A percentile compares a stretch with the other conserved stretches of the same genome.
Evolutionary conservation across 1,284 basidiomycete genomes (phyloP).

Genomic region (Tausonia pullulans): DNA sequence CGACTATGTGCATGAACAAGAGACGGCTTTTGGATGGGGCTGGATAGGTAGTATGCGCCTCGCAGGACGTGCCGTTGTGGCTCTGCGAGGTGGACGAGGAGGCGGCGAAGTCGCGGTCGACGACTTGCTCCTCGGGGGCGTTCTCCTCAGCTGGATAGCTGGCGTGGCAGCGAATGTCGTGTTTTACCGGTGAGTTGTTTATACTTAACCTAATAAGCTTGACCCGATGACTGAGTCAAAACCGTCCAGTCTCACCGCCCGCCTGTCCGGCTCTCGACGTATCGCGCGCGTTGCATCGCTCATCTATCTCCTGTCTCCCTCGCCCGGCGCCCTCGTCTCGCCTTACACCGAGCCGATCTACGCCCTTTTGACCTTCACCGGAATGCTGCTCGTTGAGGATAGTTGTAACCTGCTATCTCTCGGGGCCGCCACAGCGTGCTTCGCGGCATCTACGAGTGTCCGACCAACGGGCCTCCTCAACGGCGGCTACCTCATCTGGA

Average conservation of each 20-base stretch:
- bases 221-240: background rate
- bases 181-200: slow-evolving; percentile 47
- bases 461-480: slow-evolving; percentile 75
- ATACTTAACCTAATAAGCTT: background rate
- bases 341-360: slow-evolving; percentile 79
- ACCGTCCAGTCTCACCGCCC: slow-evolving; percentile 27
- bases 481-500: slow-evolving; percentile 63
- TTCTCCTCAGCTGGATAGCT: slow-evolving; percentile 22
- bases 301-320: slow-evolving; percentile 67
- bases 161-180: slow-evolving; percentile 37
- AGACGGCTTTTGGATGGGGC: slow-evolving; percentile 80
- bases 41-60: slow-evolving; percentile 47
- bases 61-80: slow-evolving; percentile 23
- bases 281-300: slow-evolving; percentile 52
- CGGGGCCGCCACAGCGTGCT: slow-evolving; percentile 44
- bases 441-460: slow-evolving; percentile 55
- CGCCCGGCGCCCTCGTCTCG: slow-evolving; percentile 60
- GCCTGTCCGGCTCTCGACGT: slow-evolving; percentile 34
- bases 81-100: background rate
- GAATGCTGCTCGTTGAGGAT: slow-evolving; percentile 34
- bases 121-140: slow-evolving; percentile 25
- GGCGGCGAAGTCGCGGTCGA: slow-evolving; percentile 10
- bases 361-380: slow-evolving; percentile 63
- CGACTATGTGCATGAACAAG: slow-evolving; percentile 65
- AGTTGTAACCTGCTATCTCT: background rate